phyloP scores from a whole-genome alignment of 2,329 filamentous ascomycete species.

The Tolypocladium inflatum region DNA sequence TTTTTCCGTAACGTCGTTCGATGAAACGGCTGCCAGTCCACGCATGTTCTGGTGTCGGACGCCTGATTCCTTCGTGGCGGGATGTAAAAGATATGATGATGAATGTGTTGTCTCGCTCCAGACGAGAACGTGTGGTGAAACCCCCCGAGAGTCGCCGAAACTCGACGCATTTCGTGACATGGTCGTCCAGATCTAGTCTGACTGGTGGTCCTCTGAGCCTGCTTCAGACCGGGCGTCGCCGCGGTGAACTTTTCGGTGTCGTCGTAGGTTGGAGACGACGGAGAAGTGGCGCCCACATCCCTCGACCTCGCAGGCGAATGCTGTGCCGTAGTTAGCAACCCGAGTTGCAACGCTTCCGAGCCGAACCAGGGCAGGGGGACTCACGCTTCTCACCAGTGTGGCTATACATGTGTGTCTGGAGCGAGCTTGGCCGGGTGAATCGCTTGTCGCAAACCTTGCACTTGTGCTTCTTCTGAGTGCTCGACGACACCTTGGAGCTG shows the following conservation, averaged over 20 bases:
- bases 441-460: slow-evolving; percentile 98
- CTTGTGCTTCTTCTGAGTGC: slow-evolving; percentile 98
- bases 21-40: neutral
- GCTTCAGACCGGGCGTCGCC: slow-evolving; percentile 54
- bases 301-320: slow-evolving; percentile 88
- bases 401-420: slow-evolving; percentile 98
- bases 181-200: slow-evolving; percentile 31
- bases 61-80: too few relatives aligned
- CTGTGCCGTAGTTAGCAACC: slow-evolving; percentile 32
- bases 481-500: slow-evolving; percentile 90
- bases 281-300: slow-evolving; percentile 95
- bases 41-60: neutral
- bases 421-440: slow-evolving; percentile 85
- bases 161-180: neutral
- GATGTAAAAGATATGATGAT: neutral
- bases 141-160: neutral
- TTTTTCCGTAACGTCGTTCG: slow-evolving; percentile 2
- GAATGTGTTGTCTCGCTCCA: neutral
- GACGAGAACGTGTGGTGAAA: neutral
- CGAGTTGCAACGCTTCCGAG: neutral
- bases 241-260: slow-evolving; percentile 92
- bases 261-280: slow-evolving; percentile 87
- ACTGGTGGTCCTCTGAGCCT: slow-evolving; percentile 54
- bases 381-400: slow-evolving; percentile 97
- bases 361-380: slow-evolving; percentile 26